A percentile compares a stretch with the other conserved stretches of the same genome.
Conservation (phyloP, 768 basidiomycete species). For the Mycena albidolilacea region DNA sequence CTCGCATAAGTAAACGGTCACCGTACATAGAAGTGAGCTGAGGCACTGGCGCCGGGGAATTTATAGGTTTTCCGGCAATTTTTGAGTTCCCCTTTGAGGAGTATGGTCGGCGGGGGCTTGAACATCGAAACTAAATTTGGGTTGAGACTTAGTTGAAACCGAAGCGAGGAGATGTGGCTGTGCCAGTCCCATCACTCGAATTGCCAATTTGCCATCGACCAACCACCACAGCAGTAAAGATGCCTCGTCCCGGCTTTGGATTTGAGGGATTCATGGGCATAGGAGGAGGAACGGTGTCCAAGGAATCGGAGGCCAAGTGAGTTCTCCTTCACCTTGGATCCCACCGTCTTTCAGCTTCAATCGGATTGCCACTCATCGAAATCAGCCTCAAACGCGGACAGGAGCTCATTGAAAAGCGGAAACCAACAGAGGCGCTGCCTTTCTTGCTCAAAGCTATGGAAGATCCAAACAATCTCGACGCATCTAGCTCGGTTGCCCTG, state of each 20-base stretch:
- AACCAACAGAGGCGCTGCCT: slow-evolving; percentile 22
- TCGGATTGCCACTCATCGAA: neutral
- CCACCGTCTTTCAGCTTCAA: neutral
- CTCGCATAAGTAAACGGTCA: no score
- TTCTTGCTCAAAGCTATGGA: slow-evolving; percentile 25
- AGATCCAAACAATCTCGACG: slow-evolving; percentile 28
- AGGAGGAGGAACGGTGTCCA: neutral
- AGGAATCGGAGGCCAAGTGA: slow-evolving; percentile 4
- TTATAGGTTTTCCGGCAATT: no score
- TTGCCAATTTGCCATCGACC: no score
- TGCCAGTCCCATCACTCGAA: no score
- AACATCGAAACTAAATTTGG: no score
- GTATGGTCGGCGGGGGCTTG: no score
- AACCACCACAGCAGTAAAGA: neutral
- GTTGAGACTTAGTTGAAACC: no score
- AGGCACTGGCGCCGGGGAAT: no score
- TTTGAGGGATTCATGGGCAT: neutral
- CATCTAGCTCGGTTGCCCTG: neutral
- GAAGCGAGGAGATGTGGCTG: no score
- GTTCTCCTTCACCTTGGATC: neutral
- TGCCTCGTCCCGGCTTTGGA: neutral
- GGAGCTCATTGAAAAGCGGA: slow-evolving; percentile 19
- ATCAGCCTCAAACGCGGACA: slow-evolving; percentile 24
- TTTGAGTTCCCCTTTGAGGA: no score
- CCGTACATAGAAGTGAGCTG: no score